Percentiles rank a stretch among this genome's conserved stretches.
These are phyloP conservation scores for Clitopilus hobsonii DNA, from an alignment of 768 basidiomycete species.

Conservation along the genomic window DNA sequence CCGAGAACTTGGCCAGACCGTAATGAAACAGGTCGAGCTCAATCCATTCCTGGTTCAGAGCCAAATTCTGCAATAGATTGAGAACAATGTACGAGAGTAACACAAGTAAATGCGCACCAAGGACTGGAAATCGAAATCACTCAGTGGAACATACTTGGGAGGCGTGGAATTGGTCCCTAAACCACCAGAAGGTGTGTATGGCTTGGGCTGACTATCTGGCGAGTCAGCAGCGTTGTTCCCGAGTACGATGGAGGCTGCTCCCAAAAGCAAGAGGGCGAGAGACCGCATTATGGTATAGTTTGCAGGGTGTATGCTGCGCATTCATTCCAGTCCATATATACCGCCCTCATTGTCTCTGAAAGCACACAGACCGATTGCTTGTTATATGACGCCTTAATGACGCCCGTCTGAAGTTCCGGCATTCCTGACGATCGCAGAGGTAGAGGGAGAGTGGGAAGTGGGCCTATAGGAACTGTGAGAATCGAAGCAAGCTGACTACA, in stretches of 20 bases:
- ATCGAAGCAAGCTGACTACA: background rate
- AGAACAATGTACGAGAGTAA: background rate
- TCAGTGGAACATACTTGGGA: constrained; percentile 18
- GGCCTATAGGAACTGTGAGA: background rate
- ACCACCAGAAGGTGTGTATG: constrained; percentile 15
- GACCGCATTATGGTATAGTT: background rate
- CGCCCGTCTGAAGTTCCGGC: background rate
- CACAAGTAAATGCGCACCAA: constrained; percentile 21
- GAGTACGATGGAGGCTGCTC: background rate
- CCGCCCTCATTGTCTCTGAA: background rate
- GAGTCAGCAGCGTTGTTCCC: background rate
- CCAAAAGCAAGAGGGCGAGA: background rate
- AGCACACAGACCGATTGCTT: background rate
- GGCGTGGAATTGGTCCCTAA: constrained; percentile 14
- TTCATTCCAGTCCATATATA: background rate
- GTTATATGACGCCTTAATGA: background rate
- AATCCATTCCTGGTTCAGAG: constrained; percentile 60
- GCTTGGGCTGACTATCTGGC: background rate
- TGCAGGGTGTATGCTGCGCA: background rate
- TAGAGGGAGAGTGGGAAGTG: too few species aligned
- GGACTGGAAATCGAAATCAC: constrained; percentile 48
- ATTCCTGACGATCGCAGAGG: background rate
- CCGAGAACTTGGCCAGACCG: constrained; percentile 49
- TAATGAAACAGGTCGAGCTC: constrained; percentile 58
- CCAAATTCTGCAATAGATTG: constrained; percentile 35